Conservation (phyloP, 108 stramenopile species). For the Chaetoceros muelleri region DNA sequence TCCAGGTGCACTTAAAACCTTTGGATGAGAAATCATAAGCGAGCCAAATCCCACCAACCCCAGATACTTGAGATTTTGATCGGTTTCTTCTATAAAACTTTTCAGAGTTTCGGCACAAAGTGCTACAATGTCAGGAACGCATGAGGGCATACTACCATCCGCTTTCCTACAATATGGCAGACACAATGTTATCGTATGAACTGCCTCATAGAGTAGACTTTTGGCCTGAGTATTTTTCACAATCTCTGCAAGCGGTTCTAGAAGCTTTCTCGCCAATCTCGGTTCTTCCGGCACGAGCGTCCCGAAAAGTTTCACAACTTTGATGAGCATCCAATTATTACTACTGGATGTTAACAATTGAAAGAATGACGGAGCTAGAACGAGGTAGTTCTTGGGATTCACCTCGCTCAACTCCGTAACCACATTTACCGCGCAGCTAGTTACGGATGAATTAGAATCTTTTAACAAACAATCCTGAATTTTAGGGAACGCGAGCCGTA, state of each 20-base stretch:
- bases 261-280: constrained; percentile 91
- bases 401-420: constrained; percentile 95
- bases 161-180: constrained; percentile 86
- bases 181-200: constrained; percentile 89
- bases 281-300: constrained; percentile 95
- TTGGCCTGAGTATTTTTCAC: constrained; percentile 93
- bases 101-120: constrained; percentile 86
- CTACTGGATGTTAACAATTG: constrained; percentile 82
- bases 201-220: constrained; percentile 92
- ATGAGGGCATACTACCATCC: constrained; percentile 87
- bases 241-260: constrained; percentile 94
- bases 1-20: constrained; percentile 66
- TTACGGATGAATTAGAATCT: constrained; percentile 87
- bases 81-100: constrained; percentile 89
- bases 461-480: constrained; percentile 77
- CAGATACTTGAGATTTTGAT: constrained; percentile 98
- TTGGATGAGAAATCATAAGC: constrained; percentile 86
- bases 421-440: constrained; percentile 97
- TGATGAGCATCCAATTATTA: constrained; percentile 99
- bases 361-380: constrained; percentile 97
- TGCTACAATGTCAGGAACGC: constrained; percentile 76
- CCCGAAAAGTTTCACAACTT: constrained; percentile 96
- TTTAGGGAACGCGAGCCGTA: constrained; percentile 89
- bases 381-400: constrained; percentile 96
- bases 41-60: constrained; percentile 94